Percentiles rank a stretch among this genome's conserved stretches.
Conservation (phyloP, 2,329 filamentous ascomycete species). For the Nemania sp. region DNA sequence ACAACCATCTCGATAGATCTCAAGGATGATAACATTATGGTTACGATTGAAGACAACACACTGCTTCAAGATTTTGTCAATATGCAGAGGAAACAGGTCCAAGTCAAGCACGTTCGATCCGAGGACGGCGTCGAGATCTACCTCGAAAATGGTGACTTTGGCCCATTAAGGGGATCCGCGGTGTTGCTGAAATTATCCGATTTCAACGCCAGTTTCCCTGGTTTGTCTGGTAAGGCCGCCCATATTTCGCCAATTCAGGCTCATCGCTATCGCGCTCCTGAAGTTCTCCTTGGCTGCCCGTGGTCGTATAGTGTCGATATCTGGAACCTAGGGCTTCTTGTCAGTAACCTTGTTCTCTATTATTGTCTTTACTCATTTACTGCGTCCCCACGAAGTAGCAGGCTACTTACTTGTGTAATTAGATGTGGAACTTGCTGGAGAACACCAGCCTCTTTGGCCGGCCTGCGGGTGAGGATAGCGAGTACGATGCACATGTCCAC, state of each 20-base stretch:
- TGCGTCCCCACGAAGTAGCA: too few relatives aligned
- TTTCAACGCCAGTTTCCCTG: background rate
- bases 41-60: background rate
- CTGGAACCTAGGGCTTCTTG: background rate
- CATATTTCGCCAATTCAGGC: background rate
- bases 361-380: too few relatives aligned
- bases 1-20: background rate
- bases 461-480: background rate
- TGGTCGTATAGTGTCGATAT: background rate
- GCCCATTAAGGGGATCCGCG: background rate
- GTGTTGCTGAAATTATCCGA: background rate
- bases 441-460: background rate
- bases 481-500: background rate
- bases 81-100: background rate
- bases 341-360: background rate
- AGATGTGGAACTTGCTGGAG: background rate
- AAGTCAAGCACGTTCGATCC: background rate
- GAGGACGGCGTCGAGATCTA: background rate
- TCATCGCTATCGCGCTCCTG: background rate
- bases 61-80: background rate
- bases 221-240: background rate
- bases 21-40: background rate
- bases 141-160: background rate
- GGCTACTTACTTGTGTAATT: background rate
- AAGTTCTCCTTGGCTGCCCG: background rate